Base-by-base conservation (phyloP, 1,139 yeast species). In the Blastobotrys illinoisensis region DNA sequence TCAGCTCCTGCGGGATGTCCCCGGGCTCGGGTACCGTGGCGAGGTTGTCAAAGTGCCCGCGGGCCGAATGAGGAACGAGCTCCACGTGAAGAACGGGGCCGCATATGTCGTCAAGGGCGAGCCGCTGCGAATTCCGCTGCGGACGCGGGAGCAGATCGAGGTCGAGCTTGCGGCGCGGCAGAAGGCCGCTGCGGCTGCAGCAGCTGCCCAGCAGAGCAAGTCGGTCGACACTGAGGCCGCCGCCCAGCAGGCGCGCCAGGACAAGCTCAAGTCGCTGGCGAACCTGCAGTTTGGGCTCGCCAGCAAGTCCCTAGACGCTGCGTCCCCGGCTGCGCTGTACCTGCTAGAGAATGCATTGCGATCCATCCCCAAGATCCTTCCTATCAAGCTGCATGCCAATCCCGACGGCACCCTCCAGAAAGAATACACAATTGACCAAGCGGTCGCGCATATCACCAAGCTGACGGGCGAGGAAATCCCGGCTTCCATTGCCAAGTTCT, bases 31-130 rank as follows among this genome's bases (percentile, higher is more conserved):
- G n/a, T 74, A 71, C 46, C 68, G 69, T 50, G 97, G 97, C 26
- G 86, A 90, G 72, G 77, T 90, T 48, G 78, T 87, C 23, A 74
- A 79, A 45, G 97, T 89, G n/a, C 79, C 82, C 58, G 88, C 96
- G 36, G 88, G 93, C 16, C 77, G 81, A 57, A 90, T 90, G 97
- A 80, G 93, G 68, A 88, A 87, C 71, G 80, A 74, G 63, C 77
- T 90, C 56, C 89, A 89, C 64, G 80, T 81, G 51, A 66, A 74
- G 58, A 84, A 87, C 62, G 86, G 88, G 49, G 97, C 97, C 2
- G 80, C 81, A 44, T 87, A 86, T 66, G 76, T 86, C 32, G 68
- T 80, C 44, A 73, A 76, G 48, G 79, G 76, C 14, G 74, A 78
- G 56, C 78, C 79, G 6, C 85, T 88, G 49, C 75, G 76, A 54